A percentile compares a stretch with the other conserved stretches of the same genome.
phyloP scores from a whole-genome alignment of 176 grass and related monocot species.

The Carex kokanica region DNA sequence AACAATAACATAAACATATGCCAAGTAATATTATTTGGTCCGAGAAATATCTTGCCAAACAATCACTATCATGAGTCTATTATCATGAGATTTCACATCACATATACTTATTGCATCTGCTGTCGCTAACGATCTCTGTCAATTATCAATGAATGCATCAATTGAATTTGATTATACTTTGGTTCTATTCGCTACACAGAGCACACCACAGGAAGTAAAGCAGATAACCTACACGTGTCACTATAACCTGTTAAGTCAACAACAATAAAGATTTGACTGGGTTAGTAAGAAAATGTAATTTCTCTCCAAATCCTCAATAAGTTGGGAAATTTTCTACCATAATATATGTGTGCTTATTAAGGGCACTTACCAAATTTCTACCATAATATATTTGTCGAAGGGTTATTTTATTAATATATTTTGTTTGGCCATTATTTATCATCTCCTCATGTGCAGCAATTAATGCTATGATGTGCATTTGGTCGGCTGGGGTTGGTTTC shows the following conservation, averaged over 20 bases:
- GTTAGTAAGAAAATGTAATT: not conserved
- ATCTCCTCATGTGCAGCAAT: slow-evolving; percentile 12
- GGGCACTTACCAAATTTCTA: not conserved
- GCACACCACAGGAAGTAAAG: not conserved
- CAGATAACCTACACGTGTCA: not conserved
- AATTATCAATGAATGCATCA: not conserved
- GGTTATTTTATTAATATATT: not conserved
- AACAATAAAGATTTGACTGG: not conserved
- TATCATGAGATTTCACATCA: not conserved
- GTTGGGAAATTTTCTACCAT: not conserved
- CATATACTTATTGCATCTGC: not conserved
- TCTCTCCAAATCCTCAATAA: not conserved
- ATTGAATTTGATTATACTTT: not conserved
- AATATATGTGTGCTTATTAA: too few species aligned
- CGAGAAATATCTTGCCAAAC: not conserved
- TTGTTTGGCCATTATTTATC: slow-evolving; percentile 4
- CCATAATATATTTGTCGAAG: not conserved
- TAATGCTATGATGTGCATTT: slow-evolving; percentile 32
- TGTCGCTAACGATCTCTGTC: not conserved
- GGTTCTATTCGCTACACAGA: not conserved
- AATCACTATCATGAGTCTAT: not conserved
- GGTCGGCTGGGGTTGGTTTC: slow-evolving; percentile 27
- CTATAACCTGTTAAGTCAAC: not conserved
- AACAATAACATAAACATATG: not conserved
- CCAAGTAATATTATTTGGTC: not conserved